Base-by-base conservation (phyloP, 495 filamentous ascomycete genomes). In the Xylaria grammica region DNA sequence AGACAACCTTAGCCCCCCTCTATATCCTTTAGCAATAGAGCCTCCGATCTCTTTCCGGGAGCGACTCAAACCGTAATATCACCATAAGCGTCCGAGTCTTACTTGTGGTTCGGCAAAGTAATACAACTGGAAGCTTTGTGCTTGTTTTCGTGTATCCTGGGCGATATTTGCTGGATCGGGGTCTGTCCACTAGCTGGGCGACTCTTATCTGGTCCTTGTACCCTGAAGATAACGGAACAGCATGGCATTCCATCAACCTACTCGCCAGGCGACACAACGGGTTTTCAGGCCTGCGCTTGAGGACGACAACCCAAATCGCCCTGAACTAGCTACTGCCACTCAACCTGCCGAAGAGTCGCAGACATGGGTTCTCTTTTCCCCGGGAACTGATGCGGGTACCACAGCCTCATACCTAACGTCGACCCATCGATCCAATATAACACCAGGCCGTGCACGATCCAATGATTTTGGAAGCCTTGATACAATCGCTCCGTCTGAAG, bases 281-380 rank as follows among this genome's bases (percentile, higher is more conserved):
- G 81, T 84, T 69, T 79, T 81, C 29, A 82, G 84, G 30, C 81
- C 82, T 71, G 76, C 81, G n/a, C 66, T 79, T 8, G 74, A 84
- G 13, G 82, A 84, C 60, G 75, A 78, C 15, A 76, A 77, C 20
- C 72, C 78, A 5, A 78, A 79, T 4, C 72, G 79, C 38, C 71
- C 78, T 36, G 76, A 82, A 24, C 78, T 72, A 46, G 75, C 74
- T 55, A 72, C 74, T 55, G 72, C 67, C 64, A 72, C 59, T 66
- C 75, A 65, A 34, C 70, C 69, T 20, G 69, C 84, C 45, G 86
- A 90, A 70, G 90, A 96, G 54, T 86, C 91, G 4, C 88, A 93
- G 72, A 94, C 97, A 87, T 98, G 95, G 96, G 88, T 99, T 48
- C 86, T 99, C 67, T 99, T 99, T 78, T 92, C 92, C 11, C 93